A percentile compares a stretch with the other conserved stretches of the same genome.
phyloP scores from a whole-genome alignment of 345 rosid species.

The Ceriops tagal region DNA sequence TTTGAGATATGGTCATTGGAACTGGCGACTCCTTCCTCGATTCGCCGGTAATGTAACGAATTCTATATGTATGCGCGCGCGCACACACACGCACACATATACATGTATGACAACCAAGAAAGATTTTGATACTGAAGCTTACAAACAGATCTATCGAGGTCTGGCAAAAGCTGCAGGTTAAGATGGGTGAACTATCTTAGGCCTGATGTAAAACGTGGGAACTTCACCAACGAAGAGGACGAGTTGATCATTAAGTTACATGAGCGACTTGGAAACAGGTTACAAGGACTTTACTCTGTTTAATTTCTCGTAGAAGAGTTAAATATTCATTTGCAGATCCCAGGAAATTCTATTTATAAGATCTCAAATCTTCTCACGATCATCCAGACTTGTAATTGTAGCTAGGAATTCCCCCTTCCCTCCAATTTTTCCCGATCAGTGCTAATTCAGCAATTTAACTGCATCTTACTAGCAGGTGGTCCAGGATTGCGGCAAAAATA shows the following conservation, averaged over 20 bases:
- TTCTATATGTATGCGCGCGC: too few species aligned
- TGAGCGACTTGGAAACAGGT: slow-evolving; percentile 31
- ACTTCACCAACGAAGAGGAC: slow-evolving; percentile 37
- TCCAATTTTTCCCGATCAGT: not conserved
- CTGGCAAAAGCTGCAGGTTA: slow-evolving; percentile 46
- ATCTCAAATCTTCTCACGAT: not conserved
- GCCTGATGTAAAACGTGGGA: slow-evolving; percentile 37
- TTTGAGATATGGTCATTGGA: slow-evolving; percentile 20
- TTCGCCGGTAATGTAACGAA: slow-evolving; percentile 17
- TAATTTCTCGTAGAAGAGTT: not conserved
- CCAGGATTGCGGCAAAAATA: slow-evolving; percentile 30
- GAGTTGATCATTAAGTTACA: slow-evolving; percentile 26
- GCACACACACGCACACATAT: too few species aligned
- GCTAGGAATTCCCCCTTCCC: too few species aligned
- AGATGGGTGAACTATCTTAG: slow-evolving; percentile 45
- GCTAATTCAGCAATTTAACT: not conserved
- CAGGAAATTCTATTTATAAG: not conserved
- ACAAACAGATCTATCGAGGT: slow-evolving; percentile 32
- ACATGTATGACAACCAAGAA: not conserved
- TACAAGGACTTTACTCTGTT: not conserved
- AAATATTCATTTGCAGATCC: too few species aligned
- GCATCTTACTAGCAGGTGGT: slow-evolving; percentile 27
- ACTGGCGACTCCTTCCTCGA: slow-evolving; percentile 29
- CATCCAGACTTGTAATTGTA: not conserved
- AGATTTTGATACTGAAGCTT: not conserved